These are phyloP conservation scores for Monilinia polystroma DNA, from an alignment of 2,329 filamentous ascomycete genomes.

Conservation along the genomic window DNA sequence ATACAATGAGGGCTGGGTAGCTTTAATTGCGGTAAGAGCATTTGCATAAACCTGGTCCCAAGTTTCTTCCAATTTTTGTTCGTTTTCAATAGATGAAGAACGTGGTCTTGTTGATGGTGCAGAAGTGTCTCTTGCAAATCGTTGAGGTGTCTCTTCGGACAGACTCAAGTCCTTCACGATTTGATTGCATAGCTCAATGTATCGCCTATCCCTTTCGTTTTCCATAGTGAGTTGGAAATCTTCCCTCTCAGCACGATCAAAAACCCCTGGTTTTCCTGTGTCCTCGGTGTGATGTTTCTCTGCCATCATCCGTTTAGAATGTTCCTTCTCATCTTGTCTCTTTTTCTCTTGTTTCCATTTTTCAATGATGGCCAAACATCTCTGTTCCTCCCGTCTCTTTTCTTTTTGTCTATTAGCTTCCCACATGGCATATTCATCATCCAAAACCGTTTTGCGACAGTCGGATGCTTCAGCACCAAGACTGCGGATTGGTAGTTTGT, in stretches of 20 bases:
- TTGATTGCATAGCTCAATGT: background rate
- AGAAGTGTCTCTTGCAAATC: background rate
- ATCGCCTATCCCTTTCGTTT: background rate
- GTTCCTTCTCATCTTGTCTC: no score
- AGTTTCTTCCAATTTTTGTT: background rate
- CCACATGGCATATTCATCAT: no score
- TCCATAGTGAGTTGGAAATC: no score
- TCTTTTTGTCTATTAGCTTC: no score
- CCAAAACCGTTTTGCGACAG: no score
- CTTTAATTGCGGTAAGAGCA: background rate
- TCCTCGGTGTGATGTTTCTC: background rate
- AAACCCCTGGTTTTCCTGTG: background rate
- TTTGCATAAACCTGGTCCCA: background rate
- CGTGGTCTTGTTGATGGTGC: background rate
- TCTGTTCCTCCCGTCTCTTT: no score
- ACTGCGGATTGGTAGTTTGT: conserved; percentile 7
- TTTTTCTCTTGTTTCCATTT: no score
- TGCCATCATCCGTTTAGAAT: background rate
- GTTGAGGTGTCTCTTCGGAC: background rate
- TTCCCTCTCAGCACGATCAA: background rate
- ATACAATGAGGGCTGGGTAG: background rate
- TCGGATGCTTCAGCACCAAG: background rate
- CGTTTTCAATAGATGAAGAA: background rate
- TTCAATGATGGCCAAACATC: no score
- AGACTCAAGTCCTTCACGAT: background rate